Conservation (phyloP, 129 eudicot genomes). For the Daucus carota region DNA sequence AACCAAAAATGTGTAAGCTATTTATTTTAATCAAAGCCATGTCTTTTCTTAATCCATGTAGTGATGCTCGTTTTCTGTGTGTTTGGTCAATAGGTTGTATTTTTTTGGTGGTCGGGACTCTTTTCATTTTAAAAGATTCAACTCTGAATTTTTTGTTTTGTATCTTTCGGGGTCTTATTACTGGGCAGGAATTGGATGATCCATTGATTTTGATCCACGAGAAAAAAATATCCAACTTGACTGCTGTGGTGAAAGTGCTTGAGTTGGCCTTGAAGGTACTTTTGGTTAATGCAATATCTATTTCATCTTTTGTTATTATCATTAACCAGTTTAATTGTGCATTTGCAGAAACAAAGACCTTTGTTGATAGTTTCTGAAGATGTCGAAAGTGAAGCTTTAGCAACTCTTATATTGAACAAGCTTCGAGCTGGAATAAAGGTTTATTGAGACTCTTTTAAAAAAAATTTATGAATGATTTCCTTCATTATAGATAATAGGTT, state of each 20-base stretch:
- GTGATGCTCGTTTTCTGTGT: not conserved
- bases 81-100: not conserved
- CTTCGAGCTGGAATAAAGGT: constrained; percentile 90
- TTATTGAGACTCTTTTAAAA: not conserved
- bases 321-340: not conserved
- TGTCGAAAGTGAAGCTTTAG: constrained; percentile 82
- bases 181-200: constrained; percentile 72
- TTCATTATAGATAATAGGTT: too few species aligned
- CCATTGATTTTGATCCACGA: constrained; percentile 76
- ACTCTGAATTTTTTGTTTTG: not conserved
- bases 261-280: constrained; percentile 88
- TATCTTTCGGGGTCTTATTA: not conserved
- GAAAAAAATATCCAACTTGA: constrained; percentile 73
- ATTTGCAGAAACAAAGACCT: constrained; percentile 68
- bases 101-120: not conserved
- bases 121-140: not conserved
- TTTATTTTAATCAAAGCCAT: not conserved
- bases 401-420: constrained; percentile 75
- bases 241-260: constrained; percentile 62
- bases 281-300: not conserved
- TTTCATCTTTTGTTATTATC: not conserved
- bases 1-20: constrained; percentile 78
- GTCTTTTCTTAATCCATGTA: not conserved
- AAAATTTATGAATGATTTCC: not conserved
- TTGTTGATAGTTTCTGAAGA: constrained; percentile 80